Evolutionary conservation across 2,329 filamentous ascomycete species (phyloP).

Genomic region (Lecanicillium sp.): DNA sequence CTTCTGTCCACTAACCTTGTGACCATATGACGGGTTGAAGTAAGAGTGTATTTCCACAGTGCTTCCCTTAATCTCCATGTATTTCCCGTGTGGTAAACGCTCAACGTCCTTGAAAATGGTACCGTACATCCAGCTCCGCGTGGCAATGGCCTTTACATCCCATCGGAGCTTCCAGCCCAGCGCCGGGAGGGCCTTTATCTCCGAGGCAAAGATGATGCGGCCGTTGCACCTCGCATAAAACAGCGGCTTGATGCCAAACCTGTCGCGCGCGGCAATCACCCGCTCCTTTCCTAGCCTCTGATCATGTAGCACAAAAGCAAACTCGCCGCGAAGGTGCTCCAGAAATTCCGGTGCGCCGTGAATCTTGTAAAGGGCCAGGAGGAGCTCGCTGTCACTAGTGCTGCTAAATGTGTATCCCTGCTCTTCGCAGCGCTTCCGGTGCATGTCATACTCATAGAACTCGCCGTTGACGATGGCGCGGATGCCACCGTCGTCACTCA

Average conservation of each 20-base stretch:
- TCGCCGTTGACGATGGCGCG: slow-evolving; percentile 56
- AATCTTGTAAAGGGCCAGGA: slow-evolving; percentile 35
- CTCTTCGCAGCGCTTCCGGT: slow-evolving; percentile 31
- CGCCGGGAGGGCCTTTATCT: slow-evolving; percentile 48
- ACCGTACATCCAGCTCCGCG: slow-evolving; percentile 37
- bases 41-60: too few relatives aligned
- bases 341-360: not conserved
- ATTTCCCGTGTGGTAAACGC: too few relatives aligned
- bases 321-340: slow-evolving; percentile 5
- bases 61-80: too few relatives aligned
- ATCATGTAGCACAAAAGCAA: slow-evolving; percentile 33
- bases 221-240: slow-evolving; percentile 40
- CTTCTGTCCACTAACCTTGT: too few relatives aligned
- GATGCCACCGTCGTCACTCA: slow-evolving; percentile 31
- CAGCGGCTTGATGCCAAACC: slow-evolving; percentile 53
- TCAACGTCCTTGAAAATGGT: slow-evolving; percentile 46
- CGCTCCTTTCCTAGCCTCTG: slow-evolving; percentile 21
- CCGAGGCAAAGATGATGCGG: slow-evolving; percentile 42
- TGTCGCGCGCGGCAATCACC: slow-evolving; percentile 45
- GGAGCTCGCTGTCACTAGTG: slow-evolving; percentile 44
- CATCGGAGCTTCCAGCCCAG: slow-evolving; percentile 47
- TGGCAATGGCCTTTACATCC: slow-evolving; percentile 41
- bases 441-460: slow-evolving; percentile 48
- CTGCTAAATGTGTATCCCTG: slow-evolving; percentile 39
- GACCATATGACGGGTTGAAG: too few relatives aligned